Evolutionary conservation across 352 stramenopile genomes (phyloP).

Genomic region (Phytophthora uliginosa): DNA sequence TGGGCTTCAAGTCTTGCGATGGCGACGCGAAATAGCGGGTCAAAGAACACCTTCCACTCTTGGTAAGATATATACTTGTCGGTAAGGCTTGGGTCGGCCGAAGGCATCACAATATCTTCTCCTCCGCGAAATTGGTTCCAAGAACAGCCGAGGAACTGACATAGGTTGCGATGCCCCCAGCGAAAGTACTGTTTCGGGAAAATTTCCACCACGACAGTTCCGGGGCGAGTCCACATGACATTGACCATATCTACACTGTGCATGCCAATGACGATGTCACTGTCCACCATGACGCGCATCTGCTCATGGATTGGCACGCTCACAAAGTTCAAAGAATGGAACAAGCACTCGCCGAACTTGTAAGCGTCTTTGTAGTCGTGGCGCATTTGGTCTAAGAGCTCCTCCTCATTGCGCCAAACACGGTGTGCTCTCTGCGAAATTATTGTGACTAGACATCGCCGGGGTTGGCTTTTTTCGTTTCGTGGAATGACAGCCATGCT

Average conservation of each 20-base stretch:
- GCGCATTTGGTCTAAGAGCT: slow-evolving; percentile 45
- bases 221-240: slow-evolving; percentile 55
- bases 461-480: neutral
- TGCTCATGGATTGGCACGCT: slow-evolving; percentile 52
- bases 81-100: slow-evolving; percentile 40
- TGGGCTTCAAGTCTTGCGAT: neutral
- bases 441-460: slow-evolving; percentile 43
- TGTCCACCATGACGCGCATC: slow-evolving; percentile 58
- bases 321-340: slow-evolving; percentile 64
- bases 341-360: slow-evolving; percentile 29
- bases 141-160: slow-evolving; percentile 59
- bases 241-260: slow-evolving; percentile 78
- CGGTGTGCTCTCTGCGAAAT: slow-evolving; percentile 54
- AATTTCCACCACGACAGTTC: slow-evolving; percentile 68
- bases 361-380: slow-evolving; percentile 33
- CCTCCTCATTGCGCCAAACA: slow-evolving; percentile 60
- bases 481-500: slow-evolving; percentile 19
- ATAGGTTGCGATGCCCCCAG: slow-evolving; percentile 73
- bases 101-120: slow-evolving; percentile 21
- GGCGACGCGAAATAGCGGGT: slow-evolving; percentile 37
- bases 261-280: slow-evolving; percentile 75
- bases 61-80: slow-evolving; percentile 50
- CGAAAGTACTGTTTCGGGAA: slow-evolving; percentile 47
- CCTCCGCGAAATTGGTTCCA: slow-evolving; percentile 52
- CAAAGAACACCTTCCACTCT: slow-evolving; percentile 56